A percentile compares a stretch with the other conserved stretches of the same genome.
phyloP scores from a whole-genome alignment of 2,329 filamentous ascomycete genomes.

The Apiospora pterosperma region DNA sequence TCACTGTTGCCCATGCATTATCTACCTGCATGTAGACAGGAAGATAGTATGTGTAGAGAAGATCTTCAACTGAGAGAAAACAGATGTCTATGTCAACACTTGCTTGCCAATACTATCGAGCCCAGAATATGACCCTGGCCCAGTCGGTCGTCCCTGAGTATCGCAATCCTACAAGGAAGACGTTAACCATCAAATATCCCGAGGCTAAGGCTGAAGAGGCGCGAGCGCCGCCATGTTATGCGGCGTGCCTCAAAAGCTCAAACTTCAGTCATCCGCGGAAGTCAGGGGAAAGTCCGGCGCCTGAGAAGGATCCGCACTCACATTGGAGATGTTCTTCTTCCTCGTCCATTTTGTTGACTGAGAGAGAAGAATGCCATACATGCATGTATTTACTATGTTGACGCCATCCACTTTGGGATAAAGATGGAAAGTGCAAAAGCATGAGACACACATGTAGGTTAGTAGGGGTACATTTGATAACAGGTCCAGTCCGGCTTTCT shows the following conservation, averaged over 20 bases:
- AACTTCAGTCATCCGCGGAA: neutral
- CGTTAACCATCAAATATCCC: neutral
- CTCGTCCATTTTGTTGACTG: neutral
- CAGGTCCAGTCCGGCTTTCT: too few relatives aligned
- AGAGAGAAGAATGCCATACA: neutral
- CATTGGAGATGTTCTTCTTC: neutral
- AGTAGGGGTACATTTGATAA: too few relatives aligned
- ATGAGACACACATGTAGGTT: neutral
- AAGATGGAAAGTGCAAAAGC: neutral
- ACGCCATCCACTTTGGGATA: neutral
- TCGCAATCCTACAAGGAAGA: neutral
- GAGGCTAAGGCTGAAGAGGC: neutral
- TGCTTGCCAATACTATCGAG: neutral
- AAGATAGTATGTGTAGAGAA: neutral
- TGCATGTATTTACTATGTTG: neutral
- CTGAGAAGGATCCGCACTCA: neutral
- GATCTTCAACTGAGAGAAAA: neutral
- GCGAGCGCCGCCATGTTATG: neutral
- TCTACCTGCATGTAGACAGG: neutral
- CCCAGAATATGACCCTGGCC: neutral
- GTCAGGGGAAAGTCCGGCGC: constrained; percentile 2
- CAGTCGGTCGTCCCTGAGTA: neutral
- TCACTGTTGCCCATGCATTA: neutral
- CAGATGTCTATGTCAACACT: too few relatives aligned
- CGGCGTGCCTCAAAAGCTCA: neutral